phyloP scores from a whole-genome alignment of 2,329 filamentous ascomycete species.

The Apiospora aurea region DNA sequence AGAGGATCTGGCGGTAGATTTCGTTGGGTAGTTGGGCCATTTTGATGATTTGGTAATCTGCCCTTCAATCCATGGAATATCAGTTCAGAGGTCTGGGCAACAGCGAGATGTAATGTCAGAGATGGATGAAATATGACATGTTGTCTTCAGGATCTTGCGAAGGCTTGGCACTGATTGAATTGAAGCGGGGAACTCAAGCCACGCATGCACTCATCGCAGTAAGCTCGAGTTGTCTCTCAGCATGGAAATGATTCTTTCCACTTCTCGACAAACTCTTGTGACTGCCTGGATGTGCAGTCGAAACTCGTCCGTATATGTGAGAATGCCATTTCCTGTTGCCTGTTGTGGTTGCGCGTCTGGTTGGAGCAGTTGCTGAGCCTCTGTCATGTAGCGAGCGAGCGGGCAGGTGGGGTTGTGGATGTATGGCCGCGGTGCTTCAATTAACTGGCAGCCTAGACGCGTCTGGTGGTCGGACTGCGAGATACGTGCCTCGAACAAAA shows the following conservation, averaged over 20 bases:
- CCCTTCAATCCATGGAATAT: background rate
- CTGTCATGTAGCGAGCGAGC: background rate
- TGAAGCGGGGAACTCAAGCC: background rate
- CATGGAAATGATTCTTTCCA: background rate
- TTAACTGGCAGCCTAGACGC: background rate
- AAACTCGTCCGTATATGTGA: too few species aligned
- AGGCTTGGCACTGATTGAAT: background rate
- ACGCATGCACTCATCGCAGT: background rate
- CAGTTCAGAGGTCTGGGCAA: background rate
- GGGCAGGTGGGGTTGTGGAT: background rate
- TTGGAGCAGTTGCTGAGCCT: background rate
- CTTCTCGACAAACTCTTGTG: background rate
- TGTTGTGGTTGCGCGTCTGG: background rate
- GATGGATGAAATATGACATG: background rate
- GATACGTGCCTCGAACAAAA: background rate
- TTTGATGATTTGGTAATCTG: background rate
- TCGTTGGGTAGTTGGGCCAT: background rate
- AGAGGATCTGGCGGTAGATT: constrained; percentile 5
- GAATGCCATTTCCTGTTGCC: background rate
- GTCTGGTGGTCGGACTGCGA: background rate
- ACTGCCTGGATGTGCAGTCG: background rate
- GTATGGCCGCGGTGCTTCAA: background rate
- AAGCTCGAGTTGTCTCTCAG: background rate
- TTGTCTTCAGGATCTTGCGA: background rate
- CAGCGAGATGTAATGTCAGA: background rate